Conservation (phyloP, 108 stramenopile genomes). For the Skeletonema marinoi region DNA sequence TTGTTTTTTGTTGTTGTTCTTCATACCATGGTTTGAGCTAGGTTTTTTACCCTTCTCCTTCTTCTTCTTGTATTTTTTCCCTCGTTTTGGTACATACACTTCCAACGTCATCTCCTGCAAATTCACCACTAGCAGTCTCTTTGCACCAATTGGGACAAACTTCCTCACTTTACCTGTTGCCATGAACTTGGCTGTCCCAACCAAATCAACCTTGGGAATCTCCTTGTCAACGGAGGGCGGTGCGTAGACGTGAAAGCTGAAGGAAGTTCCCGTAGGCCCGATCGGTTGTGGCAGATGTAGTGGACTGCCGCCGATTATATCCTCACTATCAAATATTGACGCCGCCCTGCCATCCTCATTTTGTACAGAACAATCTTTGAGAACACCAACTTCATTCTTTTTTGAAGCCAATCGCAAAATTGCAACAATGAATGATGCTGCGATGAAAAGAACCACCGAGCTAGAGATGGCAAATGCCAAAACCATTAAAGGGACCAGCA, state of each 20-base stretch:
- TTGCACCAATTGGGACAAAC: slow-evolving; percentile 26
- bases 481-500: neutral
- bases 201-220: slow-evolving; percentile 37
- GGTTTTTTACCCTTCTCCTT: slow-evolving; percentile 4
- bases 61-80: neutral
- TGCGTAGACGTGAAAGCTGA: slow-evolving; percentile 17
- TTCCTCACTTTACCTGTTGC: slow-evolving; percentile 26
- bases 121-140: slow-evolving; percentile 24
- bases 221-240: slow-evolving; percentile 35
- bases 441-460: neutral
- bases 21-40: neutral
- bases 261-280: slow-evolving; percentile 17
- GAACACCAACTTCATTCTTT: neutral
- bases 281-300: neutral
- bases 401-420: neutral
- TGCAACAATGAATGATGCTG: neutral
- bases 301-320: neutral
- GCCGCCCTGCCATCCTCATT: neutral
- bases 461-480: neutral
- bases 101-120: slow-evolving; percentile 36
- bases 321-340: neutral
- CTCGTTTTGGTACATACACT: slow-evolving; percentile 10
- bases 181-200: slow-evolving; percentile 28
- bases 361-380: neutral
- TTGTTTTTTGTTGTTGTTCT: neutral